These are phyloP conservation scores for Cylindrotheca fusiformis DNA, from an alignment of 108 stramenopile genomes.

Conservation along the genomic window DNA sequence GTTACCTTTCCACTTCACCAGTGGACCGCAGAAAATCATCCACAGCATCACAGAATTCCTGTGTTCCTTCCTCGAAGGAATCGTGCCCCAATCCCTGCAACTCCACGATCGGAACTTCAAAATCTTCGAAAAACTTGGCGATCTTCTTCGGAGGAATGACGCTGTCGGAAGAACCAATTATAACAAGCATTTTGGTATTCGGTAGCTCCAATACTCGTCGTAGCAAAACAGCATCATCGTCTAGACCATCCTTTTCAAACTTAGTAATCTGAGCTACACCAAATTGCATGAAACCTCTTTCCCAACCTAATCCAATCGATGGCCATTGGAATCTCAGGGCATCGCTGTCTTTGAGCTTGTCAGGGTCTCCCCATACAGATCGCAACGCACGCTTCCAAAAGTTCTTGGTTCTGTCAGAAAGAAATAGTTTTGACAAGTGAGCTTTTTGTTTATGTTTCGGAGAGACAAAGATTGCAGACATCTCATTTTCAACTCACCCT, in stretches of 20 bases:
- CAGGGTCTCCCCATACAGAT: slow-evolving; percentile 60
- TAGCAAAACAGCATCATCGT: slow-evolving; percentile 45
- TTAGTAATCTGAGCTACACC: slow-evolving; percentile 27
- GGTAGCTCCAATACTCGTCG: slow-evolving; percentile 34
- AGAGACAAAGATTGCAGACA: not conserved
- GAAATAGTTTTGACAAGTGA: not conserved
- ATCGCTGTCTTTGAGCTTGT: slow-evolving; percentile 52
- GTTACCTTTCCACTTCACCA: slow-evolving; percentile 6
- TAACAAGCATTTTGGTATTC: slow-evolving; percentile 52
- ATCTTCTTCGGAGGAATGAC: slow-evolving; percentile 38
- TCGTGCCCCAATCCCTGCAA: slow-evolving; percentile 75
- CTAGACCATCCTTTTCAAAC: not conserved
- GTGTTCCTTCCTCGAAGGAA: slow-evolving; percentile 78
- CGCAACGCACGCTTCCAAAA: slow-evolving; percentile 65
- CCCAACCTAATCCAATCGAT: slow-evolving; percentile 79
- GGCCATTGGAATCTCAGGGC: slow-evolving; percentile 83
- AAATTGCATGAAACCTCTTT: slow-evolving; percentile 66
- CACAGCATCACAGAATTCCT: slow-evolving; percentile 43
- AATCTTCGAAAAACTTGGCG: slow-evolving; percentile 21
- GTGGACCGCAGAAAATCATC: no score
- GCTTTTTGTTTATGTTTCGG: no score
- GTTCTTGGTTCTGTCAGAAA: slow-evolving; percentile 4
- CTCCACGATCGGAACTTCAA: slow-evolving; percentile 23
- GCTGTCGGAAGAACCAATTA: slow-evolving; percentile 54
- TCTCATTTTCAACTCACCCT: no score